A percentile compares a stretch with the other conserved stretches of the same genome.
These are phyloP conservation scores for Boletus sp. DNA, from an alignment of 768 basidiomycete genomes.

Conservation along the genomic window DNA sequence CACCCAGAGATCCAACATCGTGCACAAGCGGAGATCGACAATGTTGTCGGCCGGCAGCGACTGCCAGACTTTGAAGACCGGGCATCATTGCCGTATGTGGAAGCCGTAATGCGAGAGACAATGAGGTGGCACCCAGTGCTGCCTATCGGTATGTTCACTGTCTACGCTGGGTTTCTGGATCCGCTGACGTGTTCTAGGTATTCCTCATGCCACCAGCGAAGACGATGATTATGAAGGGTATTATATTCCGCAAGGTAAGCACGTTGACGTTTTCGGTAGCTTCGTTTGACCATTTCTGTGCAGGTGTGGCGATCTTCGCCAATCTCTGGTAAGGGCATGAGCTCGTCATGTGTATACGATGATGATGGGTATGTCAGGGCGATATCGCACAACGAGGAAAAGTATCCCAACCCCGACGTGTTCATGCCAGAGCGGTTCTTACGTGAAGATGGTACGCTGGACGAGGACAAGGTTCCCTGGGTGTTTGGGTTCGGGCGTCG, in stretches of 20 bases:
- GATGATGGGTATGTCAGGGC: constrained; percentile 29
- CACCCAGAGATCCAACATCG: constrained; percentile 28
- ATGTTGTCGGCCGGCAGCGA: constrained; percentile 25
- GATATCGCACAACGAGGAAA: constrained; percentile 38
- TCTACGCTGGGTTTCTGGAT: background rate
- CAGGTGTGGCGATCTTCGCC: constrained; percentile 9
- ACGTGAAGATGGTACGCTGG: constrained; percentile 12
- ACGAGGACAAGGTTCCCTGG: constrained; percentile 11
- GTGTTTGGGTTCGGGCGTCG: background rate
- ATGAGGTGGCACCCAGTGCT: constrained; percentile 29
- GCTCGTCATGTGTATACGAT: background rate
- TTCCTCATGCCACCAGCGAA: constrained; percentile 39
- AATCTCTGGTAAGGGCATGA: constrained; percentile 11
- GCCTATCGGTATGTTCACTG: constrained; percentile 21
- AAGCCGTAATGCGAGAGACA: constrained; percentile 34
- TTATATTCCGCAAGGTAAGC: constrained; percentile 29
- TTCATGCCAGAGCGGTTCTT: constrained; percentile 43
- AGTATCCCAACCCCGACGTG: constrained; percentile 32
- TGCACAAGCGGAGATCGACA: constrained; percentile 36
- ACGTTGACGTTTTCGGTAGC: background rate
- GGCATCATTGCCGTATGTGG: constrained; percentile 31
- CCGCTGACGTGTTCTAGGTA: constrained; percentile 18
- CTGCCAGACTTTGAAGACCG: constrained; percentile 34
- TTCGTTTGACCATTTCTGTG: background rate
- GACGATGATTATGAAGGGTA: constrained; percentile 39